Percentiles rank a stretch among this genome's conserved stretches.
These are phyloP conservation scores for Leptoxyphium fumago DNA, from an alignment of 2,329 filamentous ascomycete species.

Conservation along the genomic window DNA sequence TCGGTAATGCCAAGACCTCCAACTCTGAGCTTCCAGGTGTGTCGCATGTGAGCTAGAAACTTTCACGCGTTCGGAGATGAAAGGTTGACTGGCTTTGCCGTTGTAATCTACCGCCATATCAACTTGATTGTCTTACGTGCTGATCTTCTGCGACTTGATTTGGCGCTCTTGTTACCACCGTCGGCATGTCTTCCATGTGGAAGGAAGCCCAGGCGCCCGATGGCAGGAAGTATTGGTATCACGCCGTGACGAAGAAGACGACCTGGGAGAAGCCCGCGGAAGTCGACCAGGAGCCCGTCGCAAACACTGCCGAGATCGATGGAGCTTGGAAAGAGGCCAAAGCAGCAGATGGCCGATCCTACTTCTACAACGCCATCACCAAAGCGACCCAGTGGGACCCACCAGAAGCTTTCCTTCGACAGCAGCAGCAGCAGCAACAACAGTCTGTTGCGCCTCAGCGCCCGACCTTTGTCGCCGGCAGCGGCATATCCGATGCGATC, in stretches of 20 bases:
- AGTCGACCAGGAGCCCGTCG: constrained; percentile 29
- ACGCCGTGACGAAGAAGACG: constrained; percentile 68
- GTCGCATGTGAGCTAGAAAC: too few species aligned
- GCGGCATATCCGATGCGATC: constrained; percentile 29
- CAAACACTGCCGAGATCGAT: constrained; percentile 43
- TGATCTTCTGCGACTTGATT: too few species aligned
- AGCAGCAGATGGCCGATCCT: constrained; percentile 71
- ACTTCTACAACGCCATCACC: constrained; percentile 85
- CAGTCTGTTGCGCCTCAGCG: constrained; percentile 3
- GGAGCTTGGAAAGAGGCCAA: constrained; percentile 72
- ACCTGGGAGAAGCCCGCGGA: constrained; percentile 92
- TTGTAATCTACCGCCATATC: too few species aligned
- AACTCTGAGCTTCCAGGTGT: too few species aligned
- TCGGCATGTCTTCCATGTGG: constrained; percentile 7
- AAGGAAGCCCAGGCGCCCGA: constrained; percentile 13
- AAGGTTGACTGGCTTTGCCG: too few species aligned
- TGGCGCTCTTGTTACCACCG: too few species aligned
- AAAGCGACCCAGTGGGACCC: constrained; percentile 92
- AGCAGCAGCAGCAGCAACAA: constrained; percentile 6
- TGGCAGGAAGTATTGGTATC: constrained; percentile 84
- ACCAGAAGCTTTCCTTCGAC: constrained; percentile 33
- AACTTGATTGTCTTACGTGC: too few species aligned
- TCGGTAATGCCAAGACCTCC: too few species aligned
- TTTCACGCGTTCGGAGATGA: too few species aligned
- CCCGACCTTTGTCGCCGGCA: constrained; percentile 45